These are phyloP conservation scores for Neurospora sp. DNA, from an alignment of 495 filamentous ascomycete species.

Conservation along the genomic window DNA sequence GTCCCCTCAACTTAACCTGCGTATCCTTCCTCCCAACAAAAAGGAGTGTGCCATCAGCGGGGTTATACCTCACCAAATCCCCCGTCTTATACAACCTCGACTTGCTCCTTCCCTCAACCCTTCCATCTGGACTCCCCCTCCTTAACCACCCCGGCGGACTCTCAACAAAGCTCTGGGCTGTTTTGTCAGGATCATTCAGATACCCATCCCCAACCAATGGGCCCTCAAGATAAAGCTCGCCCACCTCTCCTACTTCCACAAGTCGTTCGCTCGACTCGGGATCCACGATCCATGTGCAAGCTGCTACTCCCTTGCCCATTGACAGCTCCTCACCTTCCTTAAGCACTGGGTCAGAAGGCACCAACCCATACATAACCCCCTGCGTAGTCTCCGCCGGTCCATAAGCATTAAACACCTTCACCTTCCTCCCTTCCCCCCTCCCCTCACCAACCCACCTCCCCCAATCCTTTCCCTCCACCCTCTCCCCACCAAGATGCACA, in stretches of 20 bases:
- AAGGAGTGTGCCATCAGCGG: conserved; percentile 17
- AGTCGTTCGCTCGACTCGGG: conserved; percentile 44
- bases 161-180: conserved; percentile 38
- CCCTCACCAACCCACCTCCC: neutral
- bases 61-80: conserved; percentile 43
- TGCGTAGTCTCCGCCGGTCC: conserved; percentile 35
- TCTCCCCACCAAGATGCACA: conserved; percentile 30
- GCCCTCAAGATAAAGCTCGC: conserved; percentile 70
- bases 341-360: neutral
- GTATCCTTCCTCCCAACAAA: conserved; percentile 28
- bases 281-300: conserved; percentile 45
- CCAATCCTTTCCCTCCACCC: neutral
- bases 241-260: conserved; percentile 56
- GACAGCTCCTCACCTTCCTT: neutral
- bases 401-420: conserved; percentile 24
- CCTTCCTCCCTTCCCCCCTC: too few species aligned
- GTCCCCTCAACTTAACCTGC: conserved; percentile 33
- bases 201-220: conserved; percentile 47
- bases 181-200: conserved; percentile 54
- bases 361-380: neutral
- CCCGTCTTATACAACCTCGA: conserved; percentile 38
- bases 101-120: neutral
- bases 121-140: neutral
- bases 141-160: neutral
- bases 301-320: conserved; percentile 3